Conservation (phyloP, 495 filamentous ascomycete species). For the Pyrenopolyporus hunteri region DNA sequence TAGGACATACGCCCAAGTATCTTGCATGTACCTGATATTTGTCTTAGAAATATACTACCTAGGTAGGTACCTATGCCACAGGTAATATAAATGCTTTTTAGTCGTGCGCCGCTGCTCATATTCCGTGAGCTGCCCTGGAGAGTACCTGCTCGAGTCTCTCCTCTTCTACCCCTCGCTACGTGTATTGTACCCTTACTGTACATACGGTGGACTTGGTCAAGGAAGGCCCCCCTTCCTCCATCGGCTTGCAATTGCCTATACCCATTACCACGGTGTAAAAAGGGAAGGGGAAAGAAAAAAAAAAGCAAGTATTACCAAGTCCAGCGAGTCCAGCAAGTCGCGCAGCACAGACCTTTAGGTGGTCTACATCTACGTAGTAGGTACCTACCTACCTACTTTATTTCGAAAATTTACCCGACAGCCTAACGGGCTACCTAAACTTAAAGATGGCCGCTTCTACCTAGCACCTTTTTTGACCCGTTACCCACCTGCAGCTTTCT, state of each 20-base stretch:
- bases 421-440: conserved; percentile 6
- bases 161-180: conserved; percentile 27
- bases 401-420: conserved; percentile 38
- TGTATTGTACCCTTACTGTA: too few relatives aligned
- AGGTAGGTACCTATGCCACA: too few relatives aligned
- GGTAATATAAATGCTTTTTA: too few relatives aligned
- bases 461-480: conserved; percentile 1
- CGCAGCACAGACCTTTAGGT: conserved; percentile 25
- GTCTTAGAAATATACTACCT: too few relatives aligned
- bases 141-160: neutral
- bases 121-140: too few relatives aligned
- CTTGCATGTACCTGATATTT: too few relatives aligned
- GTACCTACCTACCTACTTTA: conserved; percentile 1
- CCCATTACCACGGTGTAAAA: too few relatives aligned
- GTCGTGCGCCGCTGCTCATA: too few relatives aligned
- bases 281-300: neutral
- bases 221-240: neutral
- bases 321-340: conserved; percentile 10
- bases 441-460: conserved; percentile 26
- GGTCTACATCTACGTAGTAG: neutral
- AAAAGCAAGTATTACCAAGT: conserved; percentile 12
- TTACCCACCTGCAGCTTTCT: conserved; percentile 15
- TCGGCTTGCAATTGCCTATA: neutral
- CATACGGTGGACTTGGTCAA: too few relatives aligned
- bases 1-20: too few relatives aligned